phyloP scores from a whole-genome alignment of 805 yeast genomes.

The Kodamaea lidongshanica region DNA sequence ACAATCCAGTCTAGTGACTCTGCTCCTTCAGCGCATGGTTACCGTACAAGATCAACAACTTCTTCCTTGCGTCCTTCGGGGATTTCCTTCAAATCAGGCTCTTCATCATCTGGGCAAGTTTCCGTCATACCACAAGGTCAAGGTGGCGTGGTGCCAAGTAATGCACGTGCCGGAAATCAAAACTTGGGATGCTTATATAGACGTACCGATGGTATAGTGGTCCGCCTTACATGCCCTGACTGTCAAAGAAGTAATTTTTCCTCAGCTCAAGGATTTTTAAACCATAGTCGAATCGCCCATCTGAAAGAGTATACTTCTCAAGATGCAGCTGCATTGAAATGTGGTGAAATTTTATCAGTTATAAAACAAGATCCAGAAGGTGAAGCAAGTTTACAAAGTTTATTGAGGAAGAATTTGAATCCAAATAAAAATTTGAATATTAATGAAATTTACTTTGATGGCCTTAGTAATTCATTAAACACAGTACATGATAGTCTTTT shows the following conservation, averaged over 20 bases:
- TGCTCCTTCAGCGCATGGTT: slow-evolving; percentile 12
- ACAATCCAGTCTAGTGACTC: background rate
- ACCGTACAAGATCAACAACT: slow-evolving; percentile 46
- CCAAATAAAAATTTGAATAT: slow-evolving; percentile 38
- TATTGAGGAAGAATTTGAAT: slow-evolving; percentile 33
- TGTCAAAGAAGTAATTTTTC: slow-evolving; percentile 68
- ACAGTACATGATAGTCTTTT: slow-evolving; percentile 18
- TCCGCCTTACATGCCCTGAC: slow-evolving; percentile 59
- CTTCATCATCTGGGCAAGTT: too few species aligned
- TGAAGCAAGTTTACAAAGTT: slow-evolving; percentile 26
- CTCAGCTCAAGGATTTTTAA: slow-evolving; percentile 74
- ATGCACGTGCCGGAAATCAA: slow-evolving; percentile 10
- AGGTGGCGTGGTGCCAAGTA: too few species aligned
- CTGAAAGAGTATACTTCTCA: slow-evolving; percentile 64
- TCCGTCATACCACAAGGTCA: too few species aligned
- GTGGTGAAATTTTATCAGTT: slow-evolving; percentile 52
- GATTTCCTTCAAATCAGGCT: slow-evolving; percentile 10
- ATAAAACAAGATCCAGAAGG: slow-evolving; percentile 56
- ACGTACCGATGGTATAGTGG: slow-evolving; percentile 65
- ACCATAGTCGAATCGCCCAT: slow-evolving; percentile 72
- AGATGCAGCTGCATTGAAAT: slow-evolving; percentile 64
- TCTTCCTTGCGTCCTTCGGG: slow-evolving; percentile 48
- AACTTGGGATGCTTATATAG: slow-evolving; percentile 50
- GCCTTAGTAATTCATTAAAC: slow-evolving; percentile 23
- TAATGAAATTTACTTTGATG: slow-evolving; percentile 31